phyloP scores from a whole-genome alignment of 2,329 filamentous ascomycete species.

The Pseudocercospora musae region DNA sequence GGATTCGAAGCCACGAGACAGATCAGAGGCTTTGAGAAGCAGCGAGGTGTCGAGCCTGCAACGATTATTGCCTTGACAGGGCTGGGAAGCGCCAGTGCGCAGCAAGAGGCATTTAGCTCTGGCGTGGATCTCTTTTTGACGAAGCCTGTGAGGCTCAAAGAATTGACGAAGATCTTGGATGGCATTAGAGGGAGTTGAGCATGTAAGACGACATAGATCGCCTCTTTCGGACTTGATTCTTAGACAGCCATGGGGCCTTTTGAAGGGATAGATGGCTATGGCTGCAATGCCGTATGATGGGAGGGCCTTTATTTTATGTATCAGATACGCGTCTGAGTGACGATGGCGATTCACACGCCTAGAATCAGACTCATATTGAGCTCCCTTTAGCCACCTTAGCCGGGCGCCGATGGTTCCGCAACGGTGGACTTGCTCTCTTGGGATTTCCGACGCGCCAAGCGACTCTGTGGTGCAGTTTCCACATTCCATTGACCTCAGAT shows the following conservation, averaged over 20 bases:
- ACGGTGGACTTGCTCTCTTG: not conserved
- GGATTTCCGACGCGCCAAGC: not conserved
- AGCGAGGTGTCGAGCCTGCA: slow-evolving; percentile 24
- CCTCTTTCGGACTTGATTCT: not conserved
- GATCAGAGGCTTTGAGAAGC: slow-evolving; percentile 33
- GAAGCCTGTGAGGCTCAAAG: slow-evolving; percentile 29
- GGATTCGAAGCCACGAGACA: slow-evolving; percentile 35
- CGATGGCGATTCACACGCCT: not conserved
- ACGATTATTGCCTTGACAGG: slow-evolving; percentile 35
- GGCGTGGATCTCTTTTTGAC: slow-evolving; percentile 36
- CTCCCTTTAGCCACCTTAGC: not conserved
- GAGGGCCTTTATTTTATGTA: not conserved
- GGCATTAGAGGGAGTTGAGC: slow-evolving; percentile 4
- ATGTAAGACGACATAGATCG: not conserved
- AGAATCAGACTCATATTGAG: not conserved
- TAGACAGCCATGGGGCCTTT: not conserved
- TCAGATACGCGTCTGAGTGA: not conserved
- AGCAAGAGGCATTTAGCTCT: slow-evolving; percentile 32
- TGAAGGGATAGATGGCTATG: not conserved
- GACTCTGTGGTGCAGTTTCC: not conserved
- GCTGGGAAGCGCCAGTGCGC: slow-evolving; percentile 29
- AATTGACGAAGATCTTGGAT: slow-evolving; percentile 24
- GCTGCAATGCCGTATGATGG: not conserved
- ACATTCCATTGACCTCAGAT: not conserved
- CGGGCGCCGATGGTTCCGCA: not conserved